Conservation (phyloP, 2,329 filamentous ascomycete genomes). For the Alternaria rosae region DNA sequence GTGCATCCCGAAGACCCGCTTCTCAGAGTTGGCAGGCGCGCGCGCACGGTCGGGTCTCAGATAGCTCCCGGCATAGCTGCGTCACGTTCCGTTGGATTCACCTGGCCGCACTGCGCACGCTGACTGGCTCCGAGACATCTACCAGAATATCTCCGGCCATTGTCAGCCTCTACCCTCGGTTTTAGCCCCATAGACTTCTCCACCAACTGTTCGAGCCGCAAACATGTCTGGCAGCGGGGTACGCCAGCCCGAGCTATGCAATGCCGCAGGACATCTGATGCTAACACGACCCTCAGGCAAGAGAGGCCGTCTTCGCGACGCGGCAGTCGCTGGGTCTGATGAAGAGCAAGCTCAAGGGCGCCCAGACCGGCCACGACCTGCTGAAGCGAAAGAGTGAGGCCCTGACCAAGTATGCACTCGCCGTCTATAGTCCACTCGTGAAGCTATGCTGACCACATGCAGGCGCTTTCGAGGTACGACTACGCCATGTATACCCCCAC, state of each 20-base stretch:
- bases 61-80: constrained; percentile 26
- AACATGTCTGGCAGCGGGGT: constrained; percentile 65
- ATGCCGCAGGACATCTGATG: constrained; percentile 23
- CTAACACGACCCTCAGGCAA: constrained; percentile 67
- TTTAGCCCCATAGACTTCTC: not conserved
- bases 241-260: constrained; percentile 33
- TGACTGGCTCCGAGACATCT: constrained; percentile 10
- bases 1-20: constrained; percentile 10
- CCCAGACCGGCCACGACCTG: constrained; percentile 81
- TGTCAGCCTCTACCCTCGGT: constrained; percentile 7
- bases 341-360: constrained; percentile 95
- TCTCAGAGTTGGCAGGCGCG: constrained; percentile 25
- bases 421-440: constrained; percentile 2
- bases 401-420: constrained; percentile 79
- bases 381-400: constrained; percentile 98
- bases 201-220: constrained; percentile 19
- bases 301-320: constrained; percentile 96
- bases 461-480: constrained; percentile 86
- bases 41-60: constrained; percentile 21
- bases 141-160: constrained; percentile 1
- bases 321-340: constrained; percentile 95
- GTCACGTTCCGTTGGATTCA: constrained; percentile 23
- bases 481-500: constrained; percentile 13
- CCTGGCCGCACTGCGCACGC: constrained; percentile 9
- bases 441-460: constrained; percentile 25